Percentiles rank a stretch among this genome's conserved stretches.
Conservation (phyloP, 1,284 basidiomycete genomes). For the Irpex sp. region DNA sequence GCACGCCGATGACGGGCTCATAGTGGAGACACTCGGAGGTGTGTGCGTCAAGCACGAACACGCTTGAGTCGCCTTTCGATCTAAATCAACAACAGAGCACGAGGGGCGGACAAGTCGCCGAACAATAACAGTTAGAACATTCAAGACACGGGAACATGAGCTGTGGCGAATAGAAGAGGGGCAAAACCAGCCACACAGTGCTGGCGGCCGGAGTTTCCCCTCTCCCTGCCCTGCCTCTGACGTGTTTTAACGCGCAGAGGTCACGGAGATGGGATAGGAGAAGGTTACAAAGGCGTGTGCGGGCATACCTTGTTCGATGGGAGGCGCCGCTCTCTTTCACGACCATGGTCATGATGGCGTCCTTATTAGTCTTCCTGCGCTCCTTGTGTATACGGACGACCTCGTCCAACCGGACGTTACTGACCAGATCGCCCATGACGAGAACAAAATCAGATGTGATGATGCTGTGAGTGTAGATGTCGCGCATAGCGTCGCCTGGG, state of each 20-base stretch:
- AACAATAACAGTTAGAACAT: neutral
- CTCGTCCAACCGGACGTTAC: conserved; percentile 88
- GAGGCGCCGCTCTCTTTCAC: conserved; percentile 74
- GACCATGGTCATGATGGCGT: conserved; percentile 95
- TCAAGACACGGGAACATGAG: neutral
- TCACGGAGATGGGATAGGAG: neutral
- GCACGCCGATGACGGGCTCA: conserved; percentile 66
- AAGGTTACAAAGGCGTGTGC: conserved; percentile 1
- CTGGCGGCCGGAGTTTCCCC: neutral
- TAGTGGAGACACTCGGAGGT: conserved; percentile 80
- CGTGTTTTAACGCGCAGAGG: neutral
- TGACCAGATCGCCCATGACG: conserved; percentile 91
- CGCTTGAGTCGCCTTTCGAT: conserved; percentile 64
- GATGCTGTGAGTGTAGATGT: conserved; percentile 92
- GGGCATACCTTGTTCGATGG: conserved; percentile 70
- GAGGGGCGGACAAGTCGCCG: neutral
- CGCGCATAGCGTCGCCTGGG: conserved; percentile 93
- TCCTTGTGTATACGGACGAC: conserved; percentile 90
- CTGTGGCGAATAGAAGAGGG: neutral
- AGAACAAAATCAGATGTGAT: conserved; percentile 93
- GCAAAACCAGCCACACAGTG: neutral
- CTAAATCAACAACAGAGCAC: conserved; percentile 31
- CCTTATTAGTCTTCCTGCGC: conserved; percentile 82
- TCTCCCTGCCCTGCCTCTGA: neutral
- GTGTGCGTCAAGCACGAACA: conserved; percentile 71